Conservation (phyloP, 2,329 filamentous ascomycete genomes). For the Colletotrichum sp. region DNA sequence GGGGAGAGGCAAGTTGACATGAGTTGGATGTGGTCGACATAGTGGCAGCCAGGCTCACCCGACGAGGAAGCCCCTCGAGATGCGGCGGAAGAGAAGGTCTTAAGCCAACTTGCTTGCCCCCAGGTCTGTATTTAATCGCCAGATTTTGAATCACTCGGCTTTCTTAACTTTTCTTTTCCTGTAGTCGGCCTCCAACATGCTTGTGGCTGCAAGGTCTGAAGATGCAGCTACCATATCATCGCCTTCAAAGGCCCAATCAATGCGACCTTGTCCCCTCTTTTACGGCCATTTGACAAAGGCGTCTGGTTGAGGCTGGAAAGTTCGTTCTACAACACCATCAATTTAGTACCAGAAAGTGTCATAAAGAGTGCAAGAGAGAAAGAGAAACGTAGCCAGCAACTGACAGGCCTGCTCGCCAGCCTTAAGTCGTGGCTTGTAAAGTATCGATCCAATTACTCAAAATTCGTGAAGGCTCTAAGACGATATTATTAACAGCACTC, state of each 20-base stretch:
- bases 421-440: not conserved
- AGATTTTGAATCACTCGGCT: not conserved
- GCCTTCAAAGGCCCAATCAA: not conserved
- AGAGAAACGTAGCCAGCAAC: not conserved
- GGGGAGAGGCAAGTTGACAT: not conserved
- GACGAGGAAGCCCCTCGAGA: not conserved
- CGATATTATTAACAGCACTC: no score
- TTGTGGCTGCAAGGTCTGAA: not conserved
- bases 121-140: not conserved
- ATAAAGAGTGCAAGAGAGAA: not conserved
- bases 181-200: not conserved
- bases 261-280: not conserved
- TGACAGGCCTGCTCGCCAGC: not conserved
- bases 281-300: not conserved
- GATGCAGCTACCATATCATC: not conserved
- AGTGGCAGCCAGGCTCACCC: not conserved
- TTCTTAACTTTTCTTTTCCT: not conserved
- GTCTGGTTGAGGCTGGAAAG: not conserved
- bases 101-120: not conserved
- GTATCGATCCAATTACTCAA: no score
- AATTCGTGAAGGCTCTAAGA: no score
- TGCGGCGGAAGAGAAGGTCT: not conserved
- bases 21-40: not conserved
- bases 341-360: not conserved
- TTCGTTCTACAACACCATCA: not conserved